These are phyloP conservation scores for Syncephalastrum sp. DNA, from an alignment of 371 early-diverging fungal genomes.

Conservation along the genomic window DNA sequence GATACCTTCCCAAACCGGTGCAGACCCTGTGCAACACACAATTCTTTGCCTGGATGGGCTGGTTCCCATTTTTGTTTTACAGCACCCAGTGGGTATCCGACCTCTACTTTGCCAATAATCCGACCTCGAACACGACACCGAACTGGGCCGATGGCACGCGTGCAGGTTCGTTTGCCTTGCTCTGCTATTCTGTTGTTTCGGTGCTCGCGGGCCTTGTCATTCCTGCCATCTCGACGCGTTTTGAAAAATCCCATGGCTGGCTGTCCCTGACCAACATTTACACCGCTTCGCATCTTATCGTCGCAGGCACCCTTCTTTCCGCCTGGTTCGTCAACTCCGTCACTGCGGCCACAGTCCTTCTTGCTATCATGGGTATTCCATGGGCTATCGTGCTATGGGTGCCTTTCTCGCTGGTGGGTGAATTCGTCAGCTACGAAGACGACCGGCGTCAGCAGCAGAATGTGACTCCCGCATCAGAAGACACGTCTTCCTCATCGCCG, in stretches of 20 bases:
- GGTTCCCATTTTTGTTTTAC: slow-evolving; percentile 78
- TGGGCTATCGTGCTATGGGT: slow-evolving; percentile 82
- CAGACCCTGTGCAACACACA: slow-evolving; percentile 76
- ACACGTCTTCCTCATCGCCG: background rate
- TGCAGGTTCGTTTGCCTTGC: slow-evolving; percentile 71
- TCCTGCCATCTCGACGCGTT: slow-evolving; percentile 46
- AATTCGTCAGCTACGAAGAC: slow-evolving; percentile 57
- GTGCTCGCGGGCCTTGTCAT: slow-evolving; percentile 57
- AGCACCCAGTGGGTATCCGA: slow-evolving; percentile 62
- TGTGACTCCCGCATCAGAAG: background rate
- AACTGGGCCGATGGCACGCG: slow-evolving; percentile 56
- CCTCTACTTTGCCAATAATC: slow-evolving; percentile 46
- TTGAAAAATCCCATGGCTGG: slow-evolving; percentile 23
- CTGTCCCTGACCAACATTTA: slow-evolving; percentile 55
- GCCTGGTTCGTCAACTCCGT: slow-evolving; percentile 57
- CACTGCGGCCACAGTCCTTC: slow-evolving; percentile 51
- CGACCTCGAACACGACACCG: slow-evolving; percentile 17
- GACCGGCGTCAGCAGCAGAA: slow-evolving; percentile 20
- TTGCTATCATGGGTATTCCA: slow-evolving; percentile 67
- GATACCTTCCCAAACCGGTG: slow-evolving; percentile 59
- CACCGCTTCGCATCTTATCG: slow-evolving; percentile 56
- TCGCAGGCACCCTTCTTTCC: slow-evolving; percentile 52
- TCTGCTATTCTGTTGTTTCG: slow-evolving; percentile 66
- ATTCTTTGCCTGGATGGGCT: slow-evolving; percentile 87
- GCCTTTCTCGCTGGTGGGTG: slow-evolving; percentile 78